These are phyloP conservation scores for Kwoniella newhampshirensis DNA, from an alignment of 768 basidiomycete genomes.

Conservation along the genomic window DNA sequence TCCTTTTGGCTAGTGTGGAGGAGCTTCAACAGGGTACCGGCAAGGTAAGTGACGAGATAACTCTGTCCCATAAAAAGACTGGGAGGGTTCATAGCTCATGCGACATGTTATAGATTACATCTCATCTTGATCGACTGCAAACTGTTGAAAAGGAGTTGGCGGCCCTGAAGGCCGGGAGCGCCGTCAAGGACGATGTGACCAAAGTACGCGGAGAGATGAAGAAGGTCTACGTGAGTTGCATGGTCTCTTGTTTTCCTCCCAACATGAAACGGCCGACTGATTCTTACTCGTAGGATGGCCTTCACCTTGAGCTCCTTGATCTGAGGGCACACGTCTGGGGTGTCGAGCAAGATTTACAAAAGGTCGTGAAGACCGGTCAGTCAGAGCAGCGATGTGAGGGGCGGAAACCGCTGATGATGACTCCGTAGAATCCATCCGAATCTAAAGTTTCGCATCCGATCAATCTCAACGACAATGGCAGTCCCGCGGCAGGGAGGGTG, in stretches of 20 bases:
- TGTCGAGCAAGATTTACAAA: constrained; percentile 52
- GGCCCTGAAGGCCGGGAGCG: constrained; percentile 64
- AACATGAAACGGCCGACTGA: background rate
- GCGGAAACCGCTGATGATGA: too few relatives aligned
- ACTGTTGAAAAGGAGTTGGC: constrained; percentile 87
- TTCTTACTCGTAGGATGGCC: constrained; percentile 42
- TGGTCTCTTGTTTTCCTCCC: background rate
- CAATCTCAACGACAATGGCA: too few relatives aligned
- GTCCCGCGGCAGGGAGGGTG: too few relatives aligned
- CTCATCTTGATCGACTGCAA: constrained; percentile 57
- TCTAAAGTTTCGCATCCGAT: background rate
- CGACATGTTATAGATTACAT: constrained; percentile 41
- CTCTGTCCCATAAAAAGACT: background rate
- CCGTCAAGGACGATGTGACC: constrained; percentile 77
- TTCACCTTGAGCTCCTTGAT: constrained; percentile 52
- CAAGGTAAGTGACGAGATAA: constrained; percentile 59
- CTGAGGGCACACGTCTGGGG: constrained; percentile 53
- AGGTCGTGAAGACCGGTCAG: constrained; percentile 41
- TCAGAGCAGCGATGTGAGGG: too few relatives aligned
- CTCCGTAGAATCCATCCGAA: constrained; percentile 17
- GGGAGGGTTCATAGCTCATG: background rate
- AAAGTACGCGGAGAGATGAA: constrained; percentile 76
- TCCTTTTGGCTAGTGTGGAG: constrained; percentile 81
- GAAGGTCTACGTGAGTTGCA: constrained; percentile 64
- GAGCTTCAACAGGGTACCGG: constrained; percentile 79